These are phyloP conservation scores for Lathyrus oleraceus DNA, from an alignment of 306 rosid genomes.

Conservation along the genomic window DNA sequence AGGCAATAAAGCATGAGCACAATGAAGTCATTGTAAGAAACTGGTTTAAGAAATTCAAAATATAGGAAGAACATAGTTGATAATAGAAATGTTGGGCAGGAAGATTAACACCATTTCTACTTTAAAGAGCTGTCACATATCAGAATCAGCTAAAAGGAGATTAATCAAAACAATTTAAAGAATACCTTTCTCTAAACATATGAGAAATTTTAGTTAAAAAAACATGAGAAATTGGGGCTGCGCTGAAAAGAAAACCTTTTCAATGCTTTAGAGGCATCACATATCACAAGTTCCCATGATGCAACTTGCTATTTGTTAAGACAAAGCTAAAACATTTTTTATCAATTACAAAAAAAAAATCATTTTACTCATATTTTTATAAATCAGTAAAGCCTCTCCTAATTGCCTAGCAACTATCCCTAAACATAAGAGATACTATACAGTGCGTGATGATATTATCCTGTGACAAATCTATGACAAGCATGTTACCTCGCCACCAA, in stretches of 20 bases:
- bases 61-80: not conserved
- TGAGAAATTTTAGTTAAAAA: no score
- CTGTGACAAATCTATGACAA: not conserved
- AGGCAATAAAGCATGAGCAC: slow-evolving; percentile 16
- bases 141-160: not conserved
- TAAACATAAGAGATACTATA: slow-evolving; percentile 4
- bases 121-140: slow-evolving; percentile 10
- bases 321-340: not conserved
- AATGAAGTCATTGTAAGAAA: not conserved
- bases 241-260: not conserved
- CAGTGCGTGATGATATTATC: slow-evolving; percentile 1
- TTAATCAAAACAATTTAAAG: not conserved
- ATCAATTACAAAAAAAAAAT: not conserved
- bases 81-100: not conserved
- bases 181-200: not conserved
- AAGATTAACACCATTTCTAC: not conserved
- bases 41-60: not conserved
- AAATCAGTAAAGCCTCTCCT: slow-evolving; percentile 16
- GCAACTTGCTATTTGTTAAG: slow-evolving; percentile 5
- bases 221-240: not conserved
- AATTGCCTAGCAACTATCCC: slow-evolving; percentile 1
- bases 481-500: slow-evolving; percentile 89
- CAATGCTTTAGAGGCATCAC: not conserved
- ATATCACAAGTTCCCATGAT: not conserved
- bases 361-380: not conserved